phyloP scores from a whole-genome alignment of 2,329 filamentous ascomycete species.

The Fusarium sp. region DNA sequence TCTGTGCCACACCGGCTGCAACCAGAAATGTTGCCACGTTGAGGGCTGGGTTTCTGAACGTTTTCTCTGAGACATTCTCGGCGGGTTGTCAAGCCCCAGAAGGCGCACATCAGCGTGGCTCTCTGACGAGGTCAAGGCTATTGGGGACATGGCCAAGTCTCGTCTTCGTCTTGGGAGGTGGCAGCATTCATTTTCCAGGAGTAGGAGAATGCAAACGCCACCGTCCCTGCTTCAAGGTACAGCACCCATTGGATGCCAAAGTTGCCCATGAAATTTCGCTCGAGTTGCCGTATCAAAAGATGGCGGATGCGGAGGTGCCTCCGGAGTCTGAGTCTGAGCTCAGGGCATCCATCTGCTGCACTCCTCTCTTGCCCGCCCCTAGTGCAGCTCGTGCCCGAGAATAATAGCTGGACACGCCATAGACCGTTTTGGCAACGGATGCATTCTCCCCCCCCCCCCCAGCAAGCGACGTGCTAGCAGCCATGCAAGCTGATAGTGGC shows the following conservation, averaged over 20 bases:
- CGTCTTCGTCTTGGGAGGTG: slow-evolving; percentile 7
- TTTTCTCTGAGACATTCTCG: slow-evolving; percentile 8
- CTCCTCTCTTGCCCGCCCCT: background rate
- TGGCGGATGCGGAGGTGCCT: slow-evolving; percentile 2
- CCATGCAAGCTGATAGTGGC: slow-evolving; percentile 14
- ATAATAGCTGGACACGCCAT: background rate
- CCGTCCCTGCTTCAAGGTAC: slow-evolving; percentile 33
- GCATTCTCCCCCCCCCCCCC: background rate
- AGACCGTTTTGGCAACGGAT: slow-evolving; percentile 7
- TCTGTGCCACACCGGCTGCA: slow-evolving; percentile 27
- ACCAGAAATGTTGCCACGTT: slow-evolving; percentile 28
- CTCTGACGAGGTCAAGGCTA: slow-evolving; percentile 19
- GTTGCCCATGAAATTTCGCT: slow-evolving; percentile 5
- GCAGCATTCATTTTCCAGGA: slow-evolving; percentile 21
- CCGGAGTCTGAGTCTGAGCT: slow-evolving; percentile 7
- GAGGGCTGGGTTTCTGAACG: slow-evolving; percentile 16
- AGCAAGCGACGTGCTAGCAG: background rate
- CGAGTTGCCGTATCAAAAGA: background rate
- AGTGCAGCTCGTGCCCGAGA: background rate
- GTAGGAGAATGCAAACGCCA: slow-evolving; percentile 42
- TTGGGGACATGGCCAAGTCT: slow-evolving; percentile 24
- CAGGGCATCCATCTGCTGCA: background rate
- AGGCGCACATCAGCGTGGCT: slow-evolving; percentile 26
- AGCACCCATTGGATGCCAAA: slow-evolving; percentile 2
- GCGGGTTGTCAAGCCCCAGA: slow-evolving; percentile 15